phyloP scores from a whole-genome alignment of 129 eudicot species.

The Daucus carota region DH1_v3.0 NC_030387.2:24887001-24887500 shows the following conservation, averaged over 20 bases:
- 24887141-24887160: conserved; percentile 1
- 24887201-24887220: not conserved
- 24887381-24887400: not conserved
- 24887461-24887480: not conserved
- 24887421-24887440: not conserved
- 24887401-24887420: not conserved
- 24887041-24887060: not conserved
- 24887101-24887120: conserved; percentile 17
- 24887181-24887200: not conserved
- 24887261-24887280: not conserved
- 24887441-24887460: not conserved
- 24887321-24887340: not conserved
- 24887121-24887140: conserved; percentile 56
- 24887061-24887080: not conserved
- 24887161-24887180: not conserved
- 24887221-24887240: not conserved
- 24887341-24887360: too few relatives aligned
- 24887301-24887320: not conserved
- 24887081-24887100: not conserved
- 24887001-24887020: not conserved
- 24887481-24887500: not conserved
- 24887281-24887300: too few relatives aligned
- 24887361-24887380: not conserved
- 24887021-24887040: not conserved
- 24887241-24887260: not conserved